Evolutionary conservation across 257 asterid species (phyloP).

Genomic region (Ajuga chamaepitys): DNA sequence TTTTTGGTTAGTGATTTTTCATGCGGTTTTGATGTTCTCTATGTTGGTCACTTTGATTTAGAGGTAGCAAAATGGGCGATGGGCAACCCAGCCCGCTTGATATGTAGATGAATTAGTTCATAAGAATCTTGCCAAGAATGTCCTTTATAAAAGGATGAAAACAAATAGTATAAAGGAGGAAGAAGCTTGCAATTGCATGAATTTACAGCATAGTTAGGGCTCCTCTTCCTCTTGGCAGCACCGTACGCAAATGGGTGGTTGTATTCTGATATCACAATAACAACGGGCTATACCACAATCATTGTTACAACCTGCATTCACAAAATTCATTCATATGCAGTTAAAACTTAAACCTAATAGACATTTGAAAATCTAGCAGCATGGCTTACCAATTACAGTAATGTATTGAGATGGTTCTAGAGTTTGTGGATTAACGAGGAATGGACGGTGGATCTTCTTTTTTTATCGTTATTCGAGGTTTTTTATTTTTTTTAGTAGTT

Average conservation of each 20-base stretch:
- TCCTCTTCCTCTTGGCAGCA: slow-evolving; percentile 38
- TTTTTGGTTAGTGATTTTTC: not conserved
- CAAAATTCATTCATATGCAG: not conserved
- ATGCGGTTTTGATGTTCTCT: not conserved
- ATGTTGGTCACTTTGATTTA: too few species aligned
- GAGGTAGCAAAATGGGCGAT: too few species aligned
- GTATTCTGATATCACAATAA: slow-evolving; percentile 37
- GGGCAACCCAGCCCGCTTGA: not conserved
- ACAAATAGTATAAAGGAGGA: not conserved
- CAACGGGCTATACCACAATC: slow-evolving; percentile 47
- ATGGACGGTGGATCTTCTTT: too few species aligned
- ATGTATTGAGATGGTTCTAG: slow-evolving; percentile 19
- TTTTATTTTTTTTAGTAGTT: too few species aligned
- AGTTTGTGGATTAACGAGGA: slow-evolving; percentile 25
- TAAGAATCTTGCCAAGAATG: too few species aligned
- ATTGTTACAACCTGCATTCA: slow-evolving; percentile 32
- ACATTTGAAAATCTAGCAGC: not conserved
- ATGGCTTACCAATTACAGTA: slow-evolving; percentile 23
- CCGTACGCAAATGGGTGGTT: slow-evolving; percentile 37
- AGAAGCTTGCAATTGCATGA: not conserved
- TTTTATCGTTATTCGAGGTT: too few species aligned
- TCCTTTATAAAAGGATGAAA: not conserved
- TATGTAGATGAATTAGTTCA: too few species aligned
- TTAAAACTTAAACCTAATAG: not conserved
- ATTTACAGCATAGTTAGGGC: slow-evolving; percentile 9